Evolutionary conservation across 495 filamentous ascomycete genomes (phyloP).

Genomic region (Hypoxylon subgilvum): DNA sequence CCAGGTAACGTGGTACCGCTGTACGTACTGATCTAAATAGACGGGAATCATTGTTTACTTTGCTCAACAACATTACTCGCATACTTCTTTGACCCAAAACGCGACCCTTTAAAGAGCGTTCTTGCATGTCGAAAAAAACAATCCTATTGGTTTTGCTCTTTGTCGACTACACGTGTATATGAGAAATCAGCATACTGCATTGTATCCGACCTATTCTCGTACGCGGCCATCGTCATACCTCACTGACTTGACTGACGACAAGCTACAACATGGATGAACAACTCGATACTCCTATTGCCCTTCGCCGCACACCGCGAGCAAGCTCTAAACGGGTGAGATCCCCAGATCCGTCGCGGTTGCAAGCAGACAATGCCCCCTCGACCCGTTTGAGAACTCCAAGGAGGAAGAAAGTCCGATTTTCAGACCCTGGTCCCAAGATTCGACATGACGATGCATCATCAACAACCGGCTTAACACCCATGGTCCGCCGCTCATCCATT

Average conservation of each 20-base stretch:
- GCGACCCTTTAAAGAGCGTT: slow-evolving; percentile 28
- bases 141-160: slow-evolving; percentile 25
- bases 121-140: slow-evolving; percentile 22
- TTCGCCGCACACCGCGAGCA: slow-evolving; percentile 35
- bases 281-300: slow-evolving; percentile 40
- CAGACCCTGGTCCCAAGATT: slow-evolving; percentile 65
- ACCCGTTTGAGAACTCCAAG: slow-evolving; percentile 26
- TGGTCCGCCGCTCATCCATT: slow-evolving; percentile 65
- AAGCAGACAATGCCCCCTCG: slow-evolving; percentile 15
- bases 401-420: slow-evolving; percentile 73
- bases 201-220: slow-evolving; percentile 14
- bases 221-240: slow-evolving; percentile 1
- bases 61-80: background rate
- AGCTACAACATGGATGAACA: slow-evolving; percentile 27
- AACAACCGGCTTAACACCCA: slow-evolving; percentile 73
- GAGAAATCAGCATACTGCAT: background rate
- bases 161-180: slow-evolving; percentile 11
- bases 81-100: slow-evolving; percentile 26
- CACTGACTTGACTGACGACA: too few relatives aligned
- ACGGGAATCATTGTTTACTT: slow-evolving; percentile 14
- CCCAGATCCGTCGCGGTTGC: slow-evolving; percentile 23
- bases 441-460: slow-evolving; percentile 18
- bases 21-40: slow-evolving; percentile 10
- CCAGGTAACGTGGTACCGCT: too few relatives aligned
- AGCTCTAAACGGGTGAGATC: slow-evolving; percentile 9